A percentile compares a stretch with the other conserved stretches of the same genome.
These are phyloP conservation scores for Hordeum pubiflorum DNA, from an alignment of 202 grass and related monocot genomes.

Conservation along the genomic window DNA sequence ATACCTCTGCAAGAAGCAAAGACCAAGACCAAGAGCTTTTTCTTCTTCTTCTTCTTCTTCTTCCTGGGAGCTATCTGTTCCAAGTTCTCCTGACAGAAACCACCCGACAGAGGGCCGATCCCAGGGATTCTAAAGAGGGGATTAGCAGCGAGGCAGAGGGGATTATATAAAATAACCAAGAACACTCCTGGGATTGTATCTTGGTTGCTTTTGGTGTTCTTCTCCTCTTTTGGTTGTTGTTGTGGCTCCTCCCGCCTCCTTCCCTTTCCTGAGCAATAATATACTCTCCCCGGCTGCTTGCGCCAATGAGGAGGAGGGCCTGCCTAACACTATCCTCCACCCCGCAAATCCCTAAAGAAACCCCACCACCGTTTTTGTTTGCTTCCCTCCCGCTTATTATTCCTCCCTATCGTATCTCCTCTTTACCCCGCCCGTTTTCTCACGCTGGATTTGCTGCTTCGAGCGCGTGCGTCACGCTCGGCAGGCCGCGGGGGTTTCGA, in stretches of 20 bases:
- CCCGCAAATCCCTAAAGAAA: constrained; percentile 47
- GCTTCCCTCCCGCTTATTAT: constrained; percentile 36
- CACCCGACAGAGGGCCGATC: constrained; percentile 56
- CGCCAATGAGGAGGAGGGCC: constrained; percentile 59
- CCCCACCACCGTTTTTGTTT: constrained; percentile 58
- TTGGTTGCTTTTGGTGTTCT: constrained; percentile 32
- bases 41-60: not conserved
- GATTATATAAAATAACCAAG: constrained; percentile 36
- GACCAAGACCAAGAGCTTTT: not conserved
- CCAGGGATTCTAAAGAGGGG: constrained; percentile 42
- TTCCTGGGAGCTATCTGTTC: not conserved
- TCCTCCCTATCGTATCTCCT: constrained; percentile 40
- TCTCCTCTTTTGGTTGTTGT: constrained; percentile 44
- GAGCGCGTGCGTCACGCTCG: not conserved
- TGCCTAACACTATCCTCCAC: constrained; percentile 46
- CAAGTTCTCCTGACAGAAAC: constrained; percentile 30
- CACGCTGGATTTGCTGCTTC: constrained; percentile 11
- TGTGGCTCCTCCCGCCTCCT: constrained; percentile 18
- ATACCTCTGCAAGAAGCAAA: constrained; percentile 40
- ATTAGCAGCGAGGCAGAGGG: constrained; percentile 25
- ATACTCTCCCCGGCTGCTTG: constrained; percentile 22
- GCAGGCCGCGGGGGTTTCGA: not conserved
- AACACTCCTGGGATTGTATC: constrained; percentile 10
- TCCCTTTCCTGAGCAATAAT: constrained; percentile 47
- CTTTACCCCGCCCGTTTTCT: constrained; percentile 42